Evolutionary conservation across 2,329 filamentous ascomycete genomes (phyloP), one percentile per base, ranked within the genome.

Genomic region (Sporothrix humicola): DNA sequence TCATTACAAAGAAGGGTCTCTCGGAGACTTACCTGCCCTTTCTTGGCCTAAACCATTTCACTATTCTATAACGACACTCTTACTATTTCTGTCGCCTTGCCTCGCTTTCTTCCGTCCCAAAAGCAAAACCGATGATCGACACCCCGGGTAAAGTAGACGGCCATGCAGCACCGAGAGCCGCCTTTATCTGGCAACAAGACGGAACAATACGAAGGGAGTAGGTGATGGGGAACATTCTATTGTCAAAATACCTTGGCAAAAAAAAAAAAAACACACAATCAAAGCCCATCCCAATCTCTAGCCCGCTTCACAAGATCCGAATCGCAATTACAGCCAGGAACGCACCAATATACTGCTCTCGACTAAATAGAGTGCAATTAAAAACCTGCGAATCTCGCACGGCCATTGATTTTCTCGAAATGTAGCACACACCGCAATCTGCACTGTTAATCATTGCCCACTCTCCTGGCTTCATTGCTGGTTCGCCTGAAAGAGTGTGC

Each of bases 61-160:
- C 12, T 59, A 12, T 31, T 37, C 7, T 59, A 59, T 13, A 12
- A 48, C 46, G 12, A 17, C 46, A 13, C 56, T 31, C n/a, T 31
- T 37, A 44, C 10, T 58, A 63, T 26, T 69, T 8, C 23, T 46
- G 20, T 52, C 48, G 15, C 48, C 6, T 52, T 52, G 5, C 6
- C 48, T n/a, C 13, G 17, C 59, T n/a, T 20, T 37, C 42, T 50
- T 26, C 68, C 20, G n/a, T 71, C 23, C 52, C 54, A 50, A 59
- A 59, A 15, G 52, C 69, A 71, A 71, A 71, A 46, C 48, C 26
- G 37, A 70, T 44, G 50, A 70, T 70, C 50, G 61, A 26, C 61
- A 20, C 10, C 31, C 50, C 48, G 50, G 68, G n/a, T 70, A 70
- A 70, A 70, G 48, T 58, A 20, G 31, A 50, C 26, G 65, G 65